A percentile compares a stretch with the other conserved stretches of the same genome.
These are phyloP conservation scores for Pleurotus djamor DNA, from an alignment of 768 basidiomycete genomes.

Conservation along the genomic window DNA sequence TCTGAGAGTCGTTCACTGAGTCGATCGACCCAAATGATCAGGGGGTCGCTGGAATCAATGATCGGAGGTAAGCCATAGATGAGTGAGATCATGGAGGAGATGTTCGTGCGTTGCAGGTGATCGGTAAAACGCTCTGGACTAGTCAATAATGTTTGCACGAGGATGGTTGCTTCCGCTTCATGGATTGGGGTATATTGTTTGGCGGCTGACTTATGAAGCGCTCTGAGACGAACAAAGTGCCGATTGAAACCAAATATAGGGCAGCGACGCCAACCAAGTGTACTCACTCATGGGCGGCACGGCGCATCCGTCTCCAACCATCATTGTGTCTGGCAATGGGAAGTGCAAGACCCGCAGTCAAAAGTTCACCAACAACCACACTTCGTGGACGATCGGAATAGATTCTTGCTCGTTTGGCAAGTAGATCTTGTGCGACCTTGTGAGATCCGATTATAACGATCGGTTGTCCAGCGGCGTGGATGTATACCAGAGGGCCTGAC, in stretches of 20 bases:
- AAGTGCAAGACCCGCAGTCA: not conserved
- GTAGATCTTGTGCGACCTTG: not conserved
- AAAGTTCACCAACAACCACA: not conserved
- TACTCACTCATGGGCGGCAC: not conserved
- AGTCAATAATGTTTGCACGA: constrained; percentile 1
- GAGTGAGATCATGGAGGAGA: constrained; percentile 11
- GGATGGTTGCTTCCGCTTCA: not conserved
- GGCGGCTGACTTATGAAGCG: not conserved
- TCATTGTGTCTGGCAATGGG: not conserved
- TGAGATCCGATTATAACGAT: not conserved
- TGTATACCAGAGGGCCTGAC: not conserved
- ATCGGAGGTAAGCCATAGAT: constrained; percentile 10
- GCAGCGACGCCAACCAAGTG: too few species aligned
- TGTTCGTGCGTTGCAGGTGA: not conserved
- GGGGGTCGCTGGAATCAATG: constrained; percentile 11
- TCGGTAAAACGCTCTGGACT: not conserved
- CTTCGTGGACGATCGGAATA: not conserved
- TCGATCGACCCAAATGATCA: constrained; percentile 17
- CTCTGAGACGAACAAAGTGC: not conserved
- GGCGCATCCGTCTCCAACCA: not conserved
- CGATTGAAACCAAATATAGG: not conserved
- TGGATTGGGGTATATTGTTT: not conserved
- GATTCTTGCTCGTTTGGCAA: not conserved
- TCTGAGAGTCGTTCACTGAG: constrained; percentile 12
- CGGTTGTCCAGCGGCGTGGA: not conserved